Evolutionary conservation across 2,329 filamentous ascomycete species (phyloP), one percentile per base, ranked within the genome.

Genomic region (Penicillium thymicola): DNA sequence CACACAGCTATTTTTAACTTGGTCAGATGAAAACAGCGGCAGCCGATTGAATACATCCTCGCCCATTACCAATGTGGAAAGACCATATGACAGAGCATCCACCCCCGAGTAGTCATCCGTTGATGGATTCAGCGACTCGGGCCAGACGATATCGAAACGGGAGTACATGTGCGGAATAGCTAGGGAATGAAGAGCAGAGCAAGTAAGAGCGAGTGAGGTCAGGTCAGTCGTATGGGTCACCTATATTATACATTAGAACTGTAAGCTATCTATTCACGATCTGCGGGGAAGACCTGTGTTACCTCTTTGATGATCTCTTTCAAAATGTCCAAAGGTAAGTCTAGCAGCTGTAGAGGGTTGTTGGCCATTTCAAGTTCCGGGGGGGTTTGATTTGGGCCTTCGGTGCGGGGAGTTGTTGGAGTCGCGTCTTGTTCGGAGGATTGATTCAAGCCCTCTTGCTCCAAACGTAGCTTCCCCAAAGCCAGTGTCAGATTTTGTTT

Each of bases 81-180:
- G 79, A 6, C 90, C 90, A 70, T 91, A 93, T 0, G 89, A 92
- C 44, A 94, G 82, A 38, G 90, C 89, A 76, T 94, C 89, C 30
- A 94, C 89, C 55, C 87, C 88, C 40, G 85, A 85, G 42, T 86
- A 81, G 52, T 87, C 85, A 64, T 89, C 85, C 2, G 82, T 78
- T 9, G 85, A 80, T 8, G 82, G 79, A 28, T 63, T 60, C 60
- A 83, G 82, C 32, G 84, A 84, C 67, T 93, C 89, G 0, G 90
- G 90, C 90, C 90, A 94, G 41, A 93, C 88, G 61, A 94, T 94
- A 69, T 94, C 90, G 73, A 94, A 94, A 58, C 89, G 85, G 18
- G 88, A 89, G 76, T 94, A 94, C 62, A 94, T 91, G 65, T 87
- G 85, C 18, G 90, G 89, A 25, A 90, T 86, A 0, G 89, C 85